Evolutionary conservation across 2,329 filamentous ascomycete genomes (phyloP).

Genomic region (Furcasterigmium furcatum): DNA sequence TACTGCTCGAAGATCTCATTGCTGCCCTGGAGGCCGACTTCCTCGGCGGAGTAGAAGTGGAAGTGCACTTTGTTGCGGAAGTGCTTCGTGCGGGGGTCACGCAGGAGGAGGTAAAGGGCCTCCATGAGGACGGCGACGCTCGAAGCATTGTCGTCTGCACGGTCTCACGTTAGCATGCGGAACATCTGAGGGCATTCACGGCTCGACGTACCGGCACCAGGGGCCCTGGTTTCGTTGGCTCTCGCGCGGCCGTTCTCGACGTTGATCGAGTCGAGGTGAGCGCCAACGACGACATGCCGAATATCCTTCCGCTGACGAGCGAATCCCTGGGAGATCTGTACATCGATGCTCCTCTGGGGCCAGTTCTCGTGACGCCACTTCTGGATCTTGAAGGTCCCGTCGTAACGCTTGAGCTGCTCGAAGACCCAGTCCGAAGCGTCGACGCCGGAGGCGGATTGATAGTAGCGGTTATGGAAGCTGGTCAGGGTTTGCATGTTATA

Average conservation of each 20-base stretch:
- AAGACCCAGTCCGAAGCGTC: constrained; percentile 40
- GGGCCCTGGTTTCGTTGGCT: constrained; percentile 22
- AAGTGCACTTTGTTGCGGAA: constrained; percentile 76
- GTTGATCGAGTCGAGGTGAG: constrained; percentile 75
- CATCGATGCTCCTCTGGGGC: constrained; percentile 38
- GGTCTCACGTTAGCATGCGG: background rate
- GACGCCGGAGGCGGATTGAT: constrained; percentile 33
- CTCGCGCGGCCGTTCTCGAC: constrained; percentile 5
- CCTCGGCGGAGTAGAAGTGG: constrained; percentile 81
- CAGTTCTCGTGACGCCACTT: constrained; percentile 36
- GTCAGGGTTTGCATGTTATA: background rate
- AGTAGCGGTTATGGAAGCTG: constrained; percentile 34
- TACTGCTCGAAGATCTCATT: constrained; percentile 38
- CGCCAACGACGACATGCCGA: constrained; percentile 63
- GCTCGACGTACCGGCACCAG: constrained; percentile 23
- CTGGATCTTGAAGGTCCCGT: constrained; percentile 34
- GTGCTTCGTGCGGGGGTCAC: constrained; percentile 52
- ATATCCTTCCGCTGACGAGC: constrained; percentile 29
- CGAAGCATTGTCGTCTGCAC: constrained; percentile 36
- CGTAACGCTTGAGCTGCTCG: constrained; percentile 29
- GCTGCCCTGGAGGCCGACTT: constrained; percentile 44
- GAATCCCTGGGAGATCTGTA: constrained; percentile 7
- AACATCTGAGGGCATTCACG: too few species aligned
- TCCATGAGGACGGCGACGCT: constrained; percentile 67
- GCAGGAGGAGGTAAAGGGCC: constrained; percentile 67